phyloP scores from a whole-genome alignment of 2,329 filamentous ascomycete genomes.

The Alternaria sp. region DNA sequence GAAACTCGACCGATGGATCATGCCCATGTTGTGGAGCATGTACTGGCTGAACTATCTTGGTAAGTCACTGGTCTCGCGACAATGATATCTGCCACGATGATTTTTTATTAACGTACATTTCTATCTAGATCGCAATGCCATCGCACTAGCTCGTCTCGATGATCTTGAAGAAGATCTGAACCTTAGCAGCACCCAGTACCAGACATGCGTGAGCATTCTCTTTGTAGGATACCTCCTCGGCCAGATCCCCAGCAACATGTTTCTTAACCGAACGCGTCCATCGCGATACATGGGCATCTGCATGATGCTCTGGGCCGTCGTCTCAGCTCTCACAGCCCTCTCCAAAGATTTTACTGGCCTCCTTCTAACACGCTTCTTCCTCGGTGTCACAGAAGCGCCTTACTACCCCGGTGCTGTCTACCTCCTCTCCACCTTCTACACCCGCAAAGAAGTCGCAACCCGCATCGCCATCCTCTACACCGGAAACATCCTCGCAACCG shows the following conservation, averaged over 20 bases:
- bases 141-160: conserved; percentile 68
- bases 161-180: conserved; percentile 66
- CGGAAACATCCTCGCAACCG: conserved; percentile 53
- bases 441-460: conserved; percentile 51
- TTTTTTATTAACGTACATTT: conserved; percentile 12
- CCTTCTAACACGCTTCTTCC: conserved; percentile 55
- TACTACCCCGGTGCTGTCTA: conserved; percentile 50
- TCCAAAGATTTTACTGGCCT: conserved; percentile 55
- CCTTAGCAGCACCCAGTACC: conserved; percentile 30
- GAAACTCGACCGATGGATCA: conserved; percentile 43
- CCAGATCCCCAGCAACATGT: conserved; percentile 50
- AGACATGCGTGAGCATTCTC: conserved; percentile 36
- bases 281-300: conserved; percentile 35
- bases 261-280: conserved; percentile 44
- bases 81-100: too few species aligned
- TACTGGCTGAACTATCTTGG: conserved; percentile 24
- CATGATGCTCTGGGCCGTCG: conserved; percentile 55
- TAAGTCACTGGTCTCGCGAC: conserved; percentile 3
- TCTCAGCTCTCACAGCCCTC: conserved; percentile 54
- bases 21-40: conserved; percentile 38
- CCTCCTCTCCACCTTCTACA: conserved; percentile 50
- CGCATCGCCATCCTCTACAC: conserved; percentile 61
- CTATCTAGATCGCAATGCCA: conserved; percentile 65
- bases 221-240: conserved; percentile 47
- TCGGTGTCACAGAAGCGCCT: conserved; percentile 55